Percentiles rank a stretch among this genome's conserved stretches.
Evolutionary conservation across 805 yeast genomes (phyloP).

Genomic region (Phaffomyces opuntiae): DNA sequence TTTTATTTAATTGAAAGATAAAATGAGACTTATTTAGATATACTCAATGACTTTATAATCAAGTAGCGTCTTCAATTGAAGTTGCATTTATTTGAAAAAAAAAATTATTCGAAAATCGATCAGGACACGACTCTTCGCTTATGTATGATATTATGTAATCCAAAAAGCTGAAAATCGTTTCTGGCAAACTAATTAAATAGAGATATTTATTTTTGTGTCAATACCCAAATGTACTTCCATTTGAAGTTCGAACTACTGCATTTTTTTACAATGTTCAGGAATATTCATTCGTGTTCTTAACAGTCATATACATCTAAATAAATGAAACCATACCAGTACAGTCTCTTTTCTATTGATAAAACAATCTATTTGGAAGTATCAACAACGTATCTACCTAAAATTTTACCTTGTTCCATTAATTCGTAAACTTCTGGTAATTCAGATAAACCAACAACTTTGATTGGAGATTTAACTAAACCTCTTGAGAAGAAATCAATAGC

Average conservation of each 20-base stretch:
- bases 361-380: slow-evolving; percentile 51
- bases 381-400: slow-evolving; percentile 82
- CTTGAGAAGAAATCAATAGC: slow-evolving; percentile 68
- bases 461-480: slow-evolving; percentile 66
- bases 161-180: too few species aligned
- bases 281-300: neutral
- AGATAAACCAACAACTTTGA: slow-evolving; percentile 69
- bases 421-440: slow-evolving; percentile 65
- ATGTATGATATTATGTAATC: neutral
- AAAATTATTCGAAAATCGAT: neutral
- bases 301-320: neutral
- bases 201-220: neutral
- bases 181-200: too few species aligned
- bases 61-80: too few species aligned
- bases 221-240: too few species aligned
- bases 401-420: slow-evolving; percentile 75
- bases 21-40: neutral
- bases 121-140: slow-evolving; percentile 8
- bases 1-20: neutral
- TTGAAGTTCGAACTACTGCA: too few species aligned
- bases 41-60: neutral
- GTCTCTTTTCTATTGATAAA: neutral
- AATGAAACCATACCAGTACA: slow-evolving; percentile 3
- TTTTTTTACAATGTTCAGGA: too few species aligned
- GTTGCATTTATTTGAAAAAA: too few species aligned